Evolutionary conservation across 2,329 filamentous ascomycete genomes (phyloP).

Genomic region (Zelopaecilomyces penicillatus): DNA sequence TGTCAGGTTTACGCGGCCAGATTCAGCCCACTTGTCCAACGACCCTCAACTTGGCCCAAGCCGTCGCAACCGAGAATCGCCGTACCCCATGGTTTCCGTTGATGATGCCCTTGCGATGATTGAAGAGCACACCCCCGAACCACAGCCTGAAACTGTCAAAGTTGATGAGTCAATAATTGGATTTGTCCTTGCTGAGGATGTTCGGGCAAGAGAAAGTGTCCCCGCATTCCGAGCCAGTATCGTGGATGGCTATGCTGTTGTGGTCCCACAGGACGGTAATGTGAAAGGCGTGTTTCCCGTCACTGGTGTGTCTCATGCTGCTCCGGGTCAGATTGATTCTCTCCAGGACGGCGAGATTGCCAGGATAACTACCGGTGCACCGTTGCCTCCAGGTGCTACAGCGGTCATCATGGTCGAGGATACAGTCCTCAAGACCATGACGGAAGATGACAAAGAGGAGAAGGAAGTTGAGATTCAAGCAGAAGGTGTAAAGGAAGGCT

Average conservation of each 20-base stretch:
- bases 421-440: conserved; percentile 66
- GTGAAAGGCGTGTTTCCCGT: conserved; percentile 81
- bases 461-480: conserved; percentile 80
- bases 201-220: conserved; percentile 72
- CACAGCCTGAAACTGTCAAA: conserved; percentile 46
- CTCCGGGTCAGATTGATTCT: conserved; percentile 56
- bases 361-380: conserved; percentile 89
- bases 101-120: conserved; percentile 71
- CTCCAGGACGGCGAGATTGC: conserved; percentile 70
- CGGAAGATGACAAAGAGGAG: conserved; percentile 76
- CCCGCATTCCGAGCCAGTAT: conserved; percentile 94
- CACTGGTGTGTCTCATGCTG: conserved; percentile 76
- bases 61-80: conserved; percentile 71
- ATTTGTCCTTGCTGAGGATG: conserved; percentile 72
- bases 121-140: conserved; percentile 59
- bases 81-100: conserved; percentile 86
- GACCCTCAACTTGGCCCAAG: conserved; percentile 54
- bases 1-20: conserved; percentile 63
- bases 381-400: conserved; percentile 78
- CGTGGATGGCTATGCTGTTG: conserved; percentile 89
- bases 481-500: conserved; percentile 61
- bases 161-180: conserved; percentile 64
- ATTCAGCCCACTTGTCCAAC: conserved; percentile 49
- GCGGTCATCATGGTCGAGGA: conserved; percentile 93
- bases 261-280: conserved; percentile 53